Base-by-base conservation (phyloP, 352 stramenopile genomes). In the Globisporangium nagaii region DNA sequence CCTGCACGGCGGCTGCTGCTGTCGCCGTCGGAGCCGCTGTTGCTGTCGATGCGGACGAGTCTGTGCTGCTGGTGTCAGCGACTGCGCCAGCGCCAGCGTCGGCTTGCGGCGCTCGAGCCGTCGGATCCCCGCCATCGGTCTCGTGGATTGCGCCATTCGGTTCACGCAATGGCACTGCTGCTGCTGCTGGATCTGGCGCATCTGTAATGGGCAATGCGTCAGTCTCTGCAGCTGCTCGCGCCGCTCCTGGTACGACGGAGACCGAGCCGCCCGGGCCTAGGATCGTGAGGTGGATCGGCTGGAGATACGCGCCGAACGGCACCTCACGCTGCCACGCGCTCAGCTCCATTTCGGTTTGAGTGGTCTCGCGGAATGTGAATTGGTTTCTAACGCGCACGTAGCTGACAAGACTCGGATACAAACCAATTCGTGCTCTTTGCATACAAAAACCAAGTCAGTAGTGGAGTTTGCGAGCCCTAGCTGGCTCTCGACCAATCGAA, bases 281-380 rank as follows among this genome's bases (percentile, higher is more conserved):
- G 5, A 82, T 45, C 12, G 66, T 46, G 4, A 84, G 62, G 12
- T 66, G 74, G 20, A 84, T 82, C 10, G 66, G 64, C 62, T 80
- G 74, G 24, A 84, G 35, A 49, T 74, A 70, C 24, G 46, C 52
- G 55, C 74, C 74, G 65, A 73, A 74, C 43, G 71, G 22, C 31
- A 49, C 43, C 27, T 49, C 43, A 17, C 43, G n/a, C n/a, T n/a
- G 65, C 73, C 73, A 83, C n/a, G 45, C 53, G 34, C 41, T 42
- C 32, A 58, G 20, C 19, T 58, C 56, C 56, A 63, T 63, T 17
- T 27, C 40, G 40, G 12, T 25, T 25, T 43, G 37, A 27, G 9
- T 43, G n/a, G 37, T n/a, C n/a, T n/a, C n/a, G n/a, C n/a, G n/a
- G n/a, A n/a, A n/a, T n/a, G n/a, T n/a, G n/a, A n/a, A n/a, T n/a